Conservation (phyloP, 371 early-diverging fungal species). For the Rhizomucor miehei region DNA sequence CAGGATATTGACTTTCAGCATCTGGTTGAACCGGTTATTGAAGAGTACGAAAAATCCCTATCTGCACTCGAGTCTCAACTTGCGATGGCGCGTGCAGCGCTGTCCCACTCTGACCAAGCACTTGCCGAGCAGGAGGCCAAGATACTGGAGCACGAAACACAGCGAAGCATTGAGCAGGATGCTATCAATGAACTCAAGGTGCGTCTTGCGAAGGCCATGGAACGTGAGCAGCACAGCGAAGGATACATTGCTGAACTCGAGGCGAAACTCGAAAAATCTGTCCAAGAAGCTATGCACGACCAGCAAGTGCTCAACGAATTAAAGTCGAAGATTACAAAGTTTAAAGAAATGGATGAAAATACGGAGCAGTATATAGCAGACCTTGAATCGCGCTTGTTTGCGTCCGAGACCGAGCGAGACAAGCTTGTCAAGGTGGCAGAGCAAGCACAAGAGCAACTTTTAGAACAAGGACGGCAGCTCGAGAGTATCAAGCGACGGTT, state of each 20-base stretch:
- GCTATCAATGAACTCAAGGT: constrained; percentile 23
- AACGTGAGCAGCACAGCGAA: constrained; percentile 38
- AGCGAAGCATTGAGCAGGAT: constrained; percentile 17
- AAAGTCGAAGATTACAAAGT: constrained; percentile 31
- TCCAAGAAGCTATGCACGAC: constrained; percentile 24
- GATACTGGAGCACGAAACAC: constrained; percentile 23
- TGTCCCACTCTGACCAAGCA: constrained; percentile 45
- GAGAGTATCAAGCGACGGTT: constrained; percentile 8
- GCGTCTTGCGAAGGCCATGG: constrained; percentile 17
- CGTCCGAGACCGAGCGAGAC: constrained; percentile 6
- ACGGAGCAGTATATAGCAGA: constrained; percentile 48
- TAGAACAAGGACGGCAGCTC: constrained; percentile 14
- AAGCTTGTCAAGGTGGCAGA: neutral
- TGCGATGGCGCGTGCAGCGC: constrained; percentile 50
- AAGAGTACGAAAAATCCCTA: constrained; percentile 65
- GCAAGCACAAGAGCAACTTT: constrained; percentile 12
- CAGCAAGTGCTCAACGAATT: constrained; percentile 34
- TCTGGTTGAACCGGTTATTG: constrained; percentile 64
- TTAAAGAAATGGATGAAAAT: constrained; percentile 40
- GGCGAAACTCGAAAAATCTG: constrained; percentile 30
- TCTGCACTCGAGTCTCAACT: constrained; percentile 57
- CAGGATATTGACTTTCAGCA: constrained; percentile 46
- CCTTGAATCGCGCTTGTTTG: constrained; percentile 32
- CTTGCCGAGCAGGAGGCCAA: constrained; percentile 48
- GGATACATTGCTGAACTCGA: constrained; percentile 44